These are phyloP conservation scores for Botryosphaeria dothidea DNA, from an alignment of 2,329 filamentous ascomycete genomes.

Conservation along the genomic window DNA sequence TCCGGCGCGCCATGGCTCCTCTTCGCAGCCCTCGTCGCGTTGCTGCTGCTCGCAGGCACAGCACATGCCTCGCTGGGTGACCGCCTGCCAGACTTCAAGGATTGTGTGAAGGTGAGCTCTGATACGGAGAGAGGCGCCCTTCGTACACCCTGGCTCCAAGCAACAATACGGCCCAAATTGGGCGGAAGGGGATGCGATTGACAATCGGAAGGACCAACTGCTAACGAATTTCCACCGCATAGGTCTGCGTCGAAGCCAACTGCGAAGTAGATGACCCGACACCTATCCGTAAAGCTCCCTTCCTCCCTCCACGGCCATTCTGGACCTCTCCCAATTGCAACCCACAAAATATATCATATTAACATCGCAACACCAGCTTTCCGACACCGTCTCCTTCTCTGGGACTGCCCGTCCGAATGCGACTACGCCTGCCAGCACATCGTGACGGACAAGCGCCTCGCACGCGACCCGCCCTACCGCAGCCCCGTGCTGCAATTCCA, in stretches of 20 bases:
- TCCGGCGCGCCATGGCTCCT: slow-evolving; percentile 10
- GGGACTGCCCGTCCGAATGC: slow-evolving; percentile 92
- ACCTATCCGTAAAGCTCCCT: slow-evolving; percentile 65
- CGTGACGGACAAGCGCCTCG: slow-evolving; percentile 71
- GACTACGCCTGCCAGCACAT: slow-evolving; percentile 98
- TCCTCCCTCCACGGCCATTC: slow-evolving; percentile 2
- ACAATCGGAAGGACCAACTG: slow-evolving; percentile 23
- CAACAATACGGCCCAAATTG: neutral
- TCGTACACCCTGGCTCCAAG: slow-evolving; percentile 18
- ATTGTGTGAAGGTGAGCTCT: slow-evolving; percentile 73
- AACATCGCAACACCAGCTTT: slow-evolving; percentile 59
- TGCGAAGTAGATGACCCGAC: slow-evolving; percentile 66
- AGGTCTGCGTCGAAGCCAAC: slow-evolving; percentile 82
- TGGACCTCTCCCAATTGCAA: slow-evolving; percentile 21
- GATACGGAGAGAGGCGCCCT: slow-evolving; percentile 21
- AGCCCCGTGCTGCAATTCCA: slow-evolving; percentile 85
- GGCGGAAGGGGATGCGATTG: neutral
- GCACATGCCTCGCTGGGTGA: slow-evolving; percentile 77
- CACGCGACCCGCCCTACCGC: slow-evolving; percentile 63
- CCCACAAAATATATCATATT: neutral
- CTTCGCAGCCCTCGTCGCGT: slow-evolving; percentile 28
- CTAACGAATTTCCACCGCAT: neutral
- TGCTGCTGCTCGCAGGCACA: slow-evolving; percentile 35
- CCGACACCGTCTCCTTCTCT: slow-evolving; percentile 82
- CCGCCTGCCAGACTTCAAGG: slow-evolving; percentile 78